Percentiles rank a stretch among this genome's conserved stretches.
Evolutionary conservation across 495 filamentous ascomycete species (phyloP).

Genomic region (Lasiosphaeria hispida): DNA sequence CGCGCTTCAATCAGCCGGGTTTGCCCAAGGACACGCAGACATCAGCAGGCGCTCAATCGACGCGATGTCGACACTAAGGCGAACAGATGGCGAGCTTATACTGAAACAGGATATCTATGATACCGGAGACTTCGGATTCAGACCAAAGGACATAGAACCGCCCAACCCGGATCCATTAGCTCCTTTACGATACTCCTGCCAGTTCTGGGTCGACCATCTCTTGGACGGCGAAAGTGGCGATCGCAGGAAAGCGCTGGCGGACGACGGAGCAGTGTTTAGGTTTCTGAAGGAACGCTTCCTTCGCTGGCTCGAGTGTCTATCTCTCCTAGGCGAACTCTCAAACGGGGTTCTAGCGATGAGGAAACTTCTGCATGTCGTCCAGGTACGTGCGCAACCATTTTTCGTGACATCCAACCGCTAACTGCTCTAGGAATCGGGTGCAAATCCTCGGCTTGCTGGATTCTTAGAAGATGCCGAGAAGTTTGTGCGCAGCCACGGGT

Average conservation of each 20-base stretch:
- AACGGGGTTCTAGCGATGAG: slow-evolving; percentile 24
- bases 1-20: neutral
- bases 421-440: neutral
- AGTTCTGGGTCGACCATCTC: slow-evolving; percentile 41
- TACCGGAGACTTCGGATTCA: slow-evolving; percentile 10
- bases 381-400: slow-evolving; percentile 18
- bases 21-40: slow-evolving; percentile 24
- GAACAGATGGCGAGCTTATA: no score
- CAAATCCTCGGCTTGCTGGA: neutral
- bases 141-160: slow-evolving; percentile 11
- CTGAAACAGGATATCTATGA: slow-evolving; percentile 22
- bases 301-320: slow-evolving; percentile 27
- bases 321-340: slow-evolving; percentile 28
- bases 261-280: neutral
- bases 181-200: slow-evolving; percentile 34
- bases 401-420: neutral
- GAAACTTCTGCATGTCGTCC: slow-evolving; percentile 14
- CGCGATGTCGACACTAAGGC: no score
- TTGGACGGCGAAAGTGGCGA: slow-evolving; percentile 7
- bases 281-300: slow-evolving; percentile 24
- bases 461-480: slow-evolving; percentile 21
- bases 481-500: slow-evolving; percentile 29
- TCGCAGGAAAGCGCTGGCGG: no score
- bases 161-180: slow-evolving; percentile 33
- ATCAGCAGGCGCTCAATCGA: slow-evolving; percentile 32